Conservation (phyloP, 2,329 filamentous ascomycete species). For the Drechslerella coelobrocha region DNA sequence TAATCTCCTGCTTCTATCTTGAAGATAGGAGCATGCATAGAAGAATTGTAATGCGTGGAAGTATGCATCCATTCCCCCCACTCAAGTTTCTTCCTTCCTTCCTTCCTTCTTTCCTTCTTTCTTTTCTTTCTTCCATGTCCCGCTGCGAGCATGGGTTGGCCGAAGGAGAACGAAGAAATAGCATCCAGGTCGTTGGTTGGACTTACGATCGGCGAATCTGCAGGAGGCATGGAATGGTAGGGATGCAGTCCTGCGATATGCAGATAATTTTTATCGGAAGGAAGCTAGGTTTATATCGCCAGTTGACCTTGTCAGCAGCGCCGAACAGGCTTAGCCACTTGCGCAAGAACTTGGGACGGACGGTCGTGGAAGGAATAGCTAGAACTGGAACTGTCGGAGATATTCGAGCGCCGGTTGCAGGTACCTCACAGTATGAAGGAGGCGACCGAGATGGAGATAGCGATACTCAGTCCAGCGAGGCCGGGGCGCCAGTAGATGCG, state of each 20-base stretch:
- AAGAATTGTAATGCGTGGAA: constrained; percentile 14
- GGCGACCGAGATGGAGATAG: constrained; percentile 19
- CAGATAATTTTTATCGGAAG: constrained; percentile 27
- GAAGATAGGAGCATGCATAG: constrained; percentile 17
- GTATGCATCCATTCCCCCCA: constrained; percentile 23
- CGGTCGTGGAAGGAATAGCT: constrained; percentile 7
- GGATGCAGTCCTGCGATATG: constrained; percentile 21
- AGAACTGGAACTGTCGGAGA: constrained; percentile 14
- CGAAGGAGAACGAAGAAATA: constrained; percentile 6
- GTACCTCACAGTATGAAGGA: constrained; percentile 34
- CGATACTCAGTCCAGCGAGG: constrained; percentile 11
- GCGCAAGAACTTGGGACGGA: constrained; percentile 14
- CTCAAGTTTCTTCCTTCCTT: constrained; percentile 4
- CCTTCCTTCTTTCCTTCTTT: background rate
- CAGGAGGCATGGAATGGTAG: constrained; percentile 43
- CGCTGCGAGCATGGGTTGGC: constrained; percentile 14
- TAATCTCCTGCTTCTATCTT: background rate
- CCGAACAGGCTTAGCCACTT: constrained; percentile 35
- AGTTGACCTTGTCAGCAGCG: constrained; percentile 32
- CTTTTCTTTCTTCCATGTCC: background rate
- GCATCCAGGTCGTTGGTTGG: constrained; percentile 17
- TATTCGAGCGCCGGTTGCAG: constrained; percentile 11
- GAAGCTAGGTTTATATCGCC: constrained; percentile 41
- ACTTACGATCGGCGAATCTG: constrained; percentile 49
- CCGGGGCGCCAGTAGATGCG: constrained; percentile 13